phyloP scores from a whole-genome alignment of 1,284 basidiomycete genomes.

The Irpex sp. region DNA sequence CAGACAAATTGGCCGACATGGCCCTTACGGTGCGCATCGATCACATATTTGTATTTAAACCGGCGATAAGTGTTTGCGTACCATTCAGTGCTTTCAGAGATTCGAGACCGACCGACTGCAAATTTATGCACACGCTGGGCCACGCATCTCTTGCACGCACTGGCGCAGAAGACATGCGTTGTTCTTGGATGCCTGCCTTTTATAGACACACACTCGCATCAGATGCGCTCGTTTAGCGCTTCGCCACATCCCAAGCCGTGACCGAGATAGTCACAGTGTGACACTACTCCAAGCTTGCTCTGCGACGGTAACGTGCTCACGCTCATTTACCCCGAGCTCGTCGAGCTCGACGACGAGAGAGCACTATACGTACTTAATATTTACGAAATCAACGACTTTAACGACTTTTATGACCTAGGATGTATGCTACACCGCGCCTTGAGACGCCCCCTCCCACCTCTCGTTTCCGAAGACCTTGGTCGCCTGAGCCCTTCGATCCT shows the following conservation, averaged over 20 bases:
- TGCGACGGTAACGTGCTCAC: background rate
- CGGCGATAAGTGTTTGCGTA: too few species aligned
- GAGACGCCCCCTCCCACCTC: constrained; percentile 52
- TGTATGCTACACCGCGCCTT: constrained; percentile 37
- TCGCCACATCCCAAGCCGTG: background rate
- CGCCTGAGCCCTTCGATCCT: constrained; percentile 56
- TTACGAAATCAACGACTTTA: constrained; percentile 15
- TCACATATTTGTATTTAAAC: background rate
- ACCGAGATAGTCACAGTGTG: background rate
- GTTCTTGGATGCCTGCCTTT: background rate
- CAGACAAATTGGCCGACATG: background rate
- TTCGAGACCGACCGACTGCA: too few species aligned
- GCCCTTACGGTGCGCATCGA: background rate
- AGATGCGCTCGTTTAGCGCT: background rate
- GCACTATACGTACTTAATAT: constrained; percentile 3
- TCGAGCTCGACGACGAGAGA: background rate
- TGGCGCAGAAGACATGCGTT: background rate
- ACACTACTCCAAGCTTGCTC: background rate
- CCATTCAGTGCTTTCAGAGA: too few species aligned
- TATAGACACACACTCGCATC: background rate
- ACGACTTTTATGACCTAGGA: constrained; percentile 31
- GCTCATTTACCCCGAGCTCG: background rate
- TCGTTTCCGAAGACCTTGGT: constrained; percentile 54
- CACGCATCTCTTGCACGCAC: background rate
- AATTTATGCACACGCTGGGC: too few species aligned